phyloP scores from a whole-genome alignment of 2,329 filamentous ascomycete species.

The Penicillium oxalicum region DNA sequence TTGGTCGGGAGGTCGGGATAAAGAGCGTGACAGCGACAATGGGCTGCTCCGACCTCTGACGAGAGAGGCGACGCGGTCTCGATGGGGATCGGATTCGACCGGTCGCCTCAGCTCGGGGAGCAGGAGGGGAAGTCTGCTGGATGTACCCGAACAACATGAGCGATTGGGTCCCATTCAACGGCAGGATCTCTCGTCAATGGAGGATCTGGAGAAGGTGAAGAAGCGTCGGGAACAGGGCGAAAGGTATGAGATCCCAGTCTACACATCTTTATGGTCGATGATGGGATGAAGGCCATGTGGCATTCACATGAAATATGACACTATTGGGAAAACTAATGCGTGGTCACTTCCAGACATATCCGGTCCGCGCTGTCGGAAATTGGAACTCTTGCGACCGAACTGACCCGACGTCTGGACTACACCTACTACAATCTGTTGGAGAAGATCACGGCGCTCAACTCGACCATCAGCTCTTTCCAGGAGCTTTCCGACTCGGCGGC shows the following conservation, averaged over 20 bases:
- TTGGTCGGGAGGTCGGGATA: constrained; percentile 25
- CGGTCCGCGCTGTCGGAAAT: constrained; percentile 33
- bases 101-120: constrained; percentile 19
- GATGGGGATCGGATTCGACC: constrained; percentile 32
- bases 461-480: constrained; percentile 39
- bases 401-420: constrained; percentile 43
- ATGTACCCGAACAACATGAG: constrained; percentile 23
- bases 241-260: constrained; percentile 47
- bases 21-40: constrained; percentile 27
- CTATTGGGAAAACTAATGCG: not conserved
- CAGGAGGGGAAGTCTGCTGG: constrained; percentile 26
- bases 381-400: constrained; percentile 36
- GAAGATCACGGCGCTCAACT: constrained; percentile 37
- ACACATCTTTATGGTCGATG: too few relatives aligned
- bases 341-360: constrained; percentile 20
- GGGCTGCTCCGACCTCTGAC: constrained; percentile 27
- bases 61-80: constrained; percentile 27
- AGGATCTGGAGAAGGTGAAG: constrained; percentile 32
- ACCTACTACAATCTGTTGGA: constrained; percentile 46
- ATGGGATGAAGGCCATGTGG: too few relatives aligned
- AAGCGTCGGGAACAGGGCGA: constrained; percentile 73
- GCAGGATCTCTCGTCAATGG: constrained; percentile 28
- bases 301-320: too few relatives aligned
- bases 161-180: constrained; percentile 23
- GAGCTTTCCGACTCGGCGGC: constrained; percentile 34